Conservation (phyloP, 179 eudicot species). For the Actinidia chinensis region DNA sequence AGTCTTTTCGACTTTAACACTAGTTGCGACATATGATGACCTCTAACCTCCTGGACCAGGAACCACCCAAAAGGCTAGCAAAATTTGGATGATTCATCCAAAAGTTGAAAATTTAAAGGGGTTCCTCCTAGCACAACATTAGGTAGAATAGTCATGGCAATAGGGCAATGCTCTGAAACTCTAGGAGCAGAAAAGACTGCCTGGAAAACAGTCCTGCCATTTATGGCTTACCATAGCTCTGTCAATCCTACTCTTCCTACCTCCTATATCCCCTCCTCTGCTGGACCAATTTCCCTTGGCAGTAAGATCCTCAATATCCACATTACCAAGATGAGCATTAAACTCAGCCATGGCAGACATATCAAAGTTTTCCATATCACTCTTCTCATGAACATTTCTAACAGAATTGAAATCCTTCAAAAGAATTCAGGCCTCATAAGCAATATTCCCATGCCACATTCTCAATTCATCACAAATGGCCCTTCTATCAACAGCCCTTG, state of each 20-base stretch:
- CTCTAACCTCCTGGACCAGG: background rate
- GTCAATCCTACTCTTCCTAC: background rate
- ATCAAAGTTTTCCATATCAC: no score
- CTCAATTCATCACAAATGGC: no score
- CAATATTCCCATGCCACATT: no score
- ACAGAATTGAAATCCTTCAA: no score
- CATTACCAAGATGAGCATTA: no score
- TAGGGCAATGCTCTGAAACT: background rate
- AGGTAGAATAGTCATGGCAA: background rate
- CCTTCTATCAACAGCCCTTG: no score
- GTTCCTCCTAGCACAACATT: background rate
- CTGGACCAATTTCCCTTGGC: background rate
- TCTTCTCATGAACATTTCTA: no score
- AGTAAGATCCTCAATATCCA: no score
- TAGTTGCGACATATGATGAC: background rate
- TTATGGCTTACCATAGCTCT: background rate
- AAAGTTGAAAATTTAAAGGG: background rate
- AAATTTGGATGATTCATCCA: background rate
- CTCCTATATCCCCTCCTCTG: background rate
- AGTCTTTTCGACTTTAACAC: background rate
- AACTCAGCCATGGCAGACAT: no score
- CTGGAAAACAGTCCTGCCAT: background rate
- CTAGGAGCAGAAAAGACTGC: background rate
- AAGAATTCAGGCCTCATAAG: no score
- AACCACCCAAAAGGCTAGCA: background rate